Evolutionary conservation across 2,329 filamentous ascomycete species (phyloP).

Genomic region (Paecilomyces formosus): DNA sequence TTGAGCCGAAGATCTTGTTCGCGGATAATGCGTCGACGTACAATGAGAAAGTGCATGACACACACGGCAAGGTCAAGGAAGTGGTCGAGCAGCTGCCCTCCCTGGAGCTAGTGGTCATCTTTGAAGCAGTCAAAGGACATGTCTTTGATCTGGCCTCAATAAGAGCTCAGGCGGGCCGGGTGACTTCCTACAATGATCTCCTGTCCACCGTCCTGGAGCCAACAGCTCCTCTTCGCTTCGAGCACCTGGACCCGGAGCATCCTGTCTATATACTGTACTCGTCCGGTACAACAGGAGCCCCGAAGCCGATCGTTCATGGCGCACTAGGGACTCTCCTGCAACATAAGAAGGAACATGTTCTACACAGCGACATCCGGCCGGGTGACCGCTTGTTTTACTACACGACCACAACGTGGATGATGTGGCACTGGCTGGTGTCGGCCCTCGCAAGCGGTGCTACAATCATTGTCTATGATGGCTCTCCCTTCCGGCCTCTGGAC

Average conservation of each 20-base stretch:
- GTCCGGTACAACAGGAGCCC: constrained; percentile 76
- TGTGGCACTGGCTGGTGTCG: constrained; percentile 97
- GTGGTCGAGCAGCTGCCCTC: constrained; percentile 62
- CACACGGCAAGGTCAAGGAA: constrained; percentile 68
- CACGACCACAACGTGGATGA: constrained; percentile 97
- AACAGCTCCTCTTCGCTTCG: constrained; percentile 52
- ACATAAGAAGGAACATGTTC: constrained; percentile 91
- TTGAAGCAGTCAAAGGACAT: constrained; percentile 54
- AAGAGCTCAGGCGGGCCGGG: constrained; percentile 28
- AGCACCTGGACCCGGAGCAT: constrained; percentile 73
- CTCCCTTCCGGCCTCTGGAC: constrained; percentile 68
- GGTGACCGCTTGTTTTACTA: constrained; percentile 80
- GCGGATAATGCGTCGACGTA: constrained; percentile 84
- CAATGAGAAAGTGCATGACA: constrained; percentile 84
- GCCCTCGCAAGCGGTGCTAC: constrained; percentile 76
- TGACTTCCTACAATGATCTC: constrained; percentile 38
- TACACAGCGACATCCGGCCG: constrained; percentile 74
- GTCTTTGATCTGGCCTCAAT: constrained; percentile 28
- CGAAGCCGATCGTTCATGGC: constrained; percentile 93
- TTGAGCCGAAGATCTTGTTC: constrained; percentile 74
- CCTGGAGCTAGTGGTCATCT: constrained; percentile 64
- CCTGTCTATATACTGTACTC: constrained; percentile 93
- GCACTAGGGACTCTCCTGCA: constrained; percentile 84
- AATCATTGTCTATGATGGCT: constrained; percentile 84
- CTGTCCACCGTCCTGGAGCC: constrained; percentile 33